Base-by-base conservation (phyloP, 208 protist species). In the Naegleria lovaniensis region DNA sequence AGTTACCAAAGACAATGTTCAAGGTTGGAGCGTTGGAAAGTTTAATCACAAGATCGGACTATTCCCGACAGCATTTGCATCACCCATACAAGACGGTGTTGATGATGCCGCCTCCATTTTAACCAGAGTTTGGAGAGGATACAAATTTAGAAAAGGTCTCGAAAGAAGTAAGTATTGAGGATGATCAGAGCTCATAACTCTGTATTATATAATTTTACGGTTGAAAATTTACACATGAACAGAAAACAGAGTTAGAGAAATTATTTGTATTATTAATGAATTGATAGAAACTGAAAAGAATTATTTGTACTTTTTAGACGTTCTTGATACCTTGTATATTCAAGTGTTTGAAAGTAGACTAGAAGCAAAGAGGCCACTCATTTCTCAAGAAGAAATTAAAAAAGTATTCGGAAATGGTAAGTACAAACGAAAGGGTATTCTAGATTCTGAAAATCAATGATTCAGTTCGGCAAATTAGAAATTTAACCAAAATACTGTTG, bases 351-450 rank as follows among this genome's bases (percentile, higher is more conserved):
- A 79, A 79, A 25, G n/a, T 13, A 79, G 67, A 36, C 9, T 79
- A 9, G 67, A 79, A 79, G 67, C 67, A 36, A 89, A 89, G 25
- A 89, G 67, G 39, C 22, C 25, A 25, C 38, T 67, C 3, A 39
- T 67, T 36, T 51, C 29, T 22, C 5, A 40, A 33, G 85, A 38
- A 13, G 85, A 89, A 41, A 89, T 88, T 16, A 58, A 29, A n/a
- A 88, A 33, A 58, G 1, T 89, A 39, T 89, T 89, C 67, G 85
- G 85, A 75, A 89, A 89, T 67, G 51, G 85, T 88, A 88, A 88
- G 85, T 29, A 6, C 15, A 15, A 58, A 15, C 5, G 51, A 19
- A 19, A 19, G 9, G 51, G 15, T 58, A 19, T 58, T 58, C 5
- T 58, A 58, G 51, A 58, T 19, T 58, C 15, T 36, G 11, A 55